phyloP scores from a whole-genome alignment of 2,329 filamentous ascomycete species.

The Dothidotthia symphoricarpi region DNA sequence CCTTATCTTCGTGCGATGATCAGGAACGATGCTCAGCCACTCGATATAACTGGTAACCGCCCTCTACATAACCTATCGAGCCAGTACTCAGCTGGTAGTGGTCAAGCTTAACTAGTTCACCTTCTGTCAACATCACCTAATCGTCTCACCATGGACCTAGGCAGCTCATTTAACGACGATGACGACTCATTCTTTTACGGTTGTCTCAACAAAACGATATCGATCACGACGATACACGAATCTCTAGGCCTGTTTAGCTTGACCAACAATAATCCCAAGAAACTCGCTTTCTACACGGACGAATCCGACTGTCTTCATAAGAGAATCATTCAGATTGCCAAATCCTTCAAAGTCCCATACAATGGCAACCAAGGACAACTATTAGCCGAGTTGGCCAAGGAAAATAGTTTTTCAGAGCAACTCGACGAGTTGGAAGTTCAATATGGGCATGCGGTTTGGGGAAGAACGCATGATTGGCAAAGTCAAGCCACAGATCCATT shows the following conservation, averaged over 20 bases:
- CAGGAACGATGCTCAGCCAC: conserved; percentile 1
- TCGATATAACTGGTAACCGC: too few relatives aligned
- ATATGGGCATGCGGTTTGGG: conserved; percentile 11
- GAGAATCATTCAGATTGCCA: conserved; percentile 9
- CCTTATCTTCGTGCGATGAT: conserved; percentile 1
- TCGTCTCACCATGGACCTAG: conserved; percentile 3
- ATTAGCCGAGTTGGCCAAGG: conserved; percentile 2
- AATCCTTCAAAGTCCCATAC: conserved; percentile 1
- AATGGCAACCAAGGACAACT: conserved; percentile 1
- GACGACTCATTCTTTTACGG: conserved; percentile 8
- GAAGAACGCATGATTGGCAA: conserved; percentile 1
- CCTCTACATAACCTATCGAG: too few relatives aligned
- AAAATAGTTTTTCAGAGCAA: conserved; percentile 4
- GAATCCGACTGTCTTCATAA: conserved; percentile 9
- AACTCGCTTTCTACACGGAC: conserved; percentile 3
- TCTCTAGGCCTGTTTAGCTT: conserved; percentile 7
- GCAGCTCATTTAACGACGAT: conserved; percentile 4
- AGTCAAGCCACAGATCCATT: too few relatives aligned
- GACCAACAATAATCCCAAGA: conserved; percentile 2
- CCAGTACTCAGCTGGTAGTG: background rate
- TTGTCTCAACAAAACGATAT: conserved; percentile 9
- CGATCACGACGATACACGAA: conserved; percentile 5
- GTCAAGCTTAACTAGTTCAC: background rate
- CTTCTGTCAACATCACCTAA: background rate
- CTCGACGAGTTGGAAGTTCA: conserved; percentile 1